These are phyloP conservation scores for Rhizopus arrhizus DNA, from an alignment of 371 early-diverging fungal genomes.

Conservation along the genomic window DNA sequence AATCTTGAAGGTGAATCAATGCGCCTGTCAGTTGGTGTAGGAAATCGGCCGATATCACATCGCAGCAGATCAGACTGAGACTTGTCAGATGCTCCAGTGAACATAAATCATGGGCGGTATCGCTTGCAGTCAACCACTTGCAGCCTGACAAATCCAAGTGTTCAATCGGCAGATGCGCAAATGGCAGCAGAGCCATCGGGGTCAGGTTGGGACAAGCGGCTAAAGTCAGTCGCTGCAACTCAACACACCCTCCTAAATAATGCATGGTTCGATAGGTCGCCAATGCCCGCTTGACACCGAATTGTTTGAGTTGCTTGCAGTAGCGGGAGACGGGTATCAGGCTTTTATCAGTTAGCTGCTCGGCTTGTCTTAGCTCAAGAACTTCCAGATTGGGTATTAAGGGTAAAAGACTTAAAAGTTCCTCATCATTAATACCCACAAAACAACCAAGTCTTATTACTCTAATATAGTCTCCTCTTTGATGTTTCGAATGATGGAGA, in stretches of 20 bases:
- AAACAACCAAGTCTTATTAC: conserved; percentile 16
- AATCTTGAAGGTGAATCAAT: conserved; percentile 32
- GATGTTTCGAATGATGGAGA: conserved; percentile 18
- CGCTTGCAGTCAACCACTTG: conserved; percentile 42
- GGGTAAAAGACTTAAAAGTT: conserved; percentile 23
- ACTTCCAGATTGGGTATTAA: conserved; percentile 41
- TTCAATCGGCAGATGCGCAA: conserved; percentile 37
- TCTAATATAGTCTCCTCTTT: conserved; percentile 27
- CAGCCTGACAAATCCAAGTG: conserved; percentile 43
- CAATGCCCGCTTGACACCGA: conserved; percentile 30
- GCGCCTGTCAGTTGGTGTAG: conserved; percentile 13
- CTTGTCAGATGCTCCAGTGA: conserved; percentile 31
- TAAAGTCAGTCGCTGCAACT: conserved; percentile 31
- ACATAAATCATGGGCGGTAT: conserved; percentile 47
- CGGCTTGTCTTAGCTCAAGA: conserved; percentile 29
- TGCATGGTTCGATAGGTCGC: conserved; percentile 45
- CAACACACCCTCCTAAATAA: conserved; percentile 34
- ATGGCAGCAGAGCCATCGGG: conserved; percentile 37
- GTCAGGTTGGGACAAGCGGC: conserved; percentile 31
- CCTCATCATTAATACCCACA: conserved; percentile 30
- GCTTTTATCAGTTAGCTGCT: conserved; percentile 41
- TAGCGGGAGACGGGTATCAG: conserved; percentile 27
- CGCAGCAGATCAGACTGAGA: conserved; percentile 46
- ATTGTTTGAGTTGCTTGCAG: conserved; percentile 33
- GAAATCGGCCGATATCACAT: conserved; percentile 25